Evolutionary conservation across 139 green algal species (phyloP), one percentile per base, ranked within the genome.

Genomic region (Chlorella sp.): DNA sequence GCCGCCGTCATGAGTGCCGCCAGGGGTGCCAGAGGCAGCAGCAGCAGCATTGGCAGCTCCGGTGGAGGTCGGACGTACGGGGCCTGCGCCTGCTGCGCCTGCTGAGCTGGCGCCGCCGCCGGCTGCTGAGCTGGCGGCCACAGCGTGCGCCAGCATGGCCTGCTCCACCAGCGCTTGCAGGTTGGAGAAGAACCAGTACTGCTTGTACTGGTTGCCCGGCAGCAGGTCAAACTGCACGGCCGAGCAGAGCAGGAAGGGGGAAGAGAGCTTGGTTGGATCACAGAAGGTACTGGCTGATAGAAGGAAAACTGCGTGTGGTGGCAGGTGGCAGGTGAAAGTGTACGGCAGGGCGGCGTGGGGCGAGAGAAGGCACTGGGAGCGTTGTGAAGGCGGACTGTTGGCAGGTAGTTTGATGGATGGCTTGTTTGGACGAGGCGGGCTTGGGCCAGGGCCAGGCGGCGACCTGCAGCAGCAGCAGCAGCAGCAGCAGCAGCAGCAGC

Each of bases 151-250:
- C 15, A 97, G 89, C 48, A 96, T 48, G 34, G 92, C 87, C 0
- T 91, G 71, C 71, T 96, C 91, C 64, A 97, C 75, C 48, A 86
- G 48, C 11, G 89, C 88, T 91, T 97, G 95, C 73, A 98, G 86
- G 90, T 98, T 98, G 77, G 92, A 19, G 37, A 96, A 96, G 91
- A 96, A 97, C 95, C 95, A 98, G 92, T 98, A 96, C 79, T 90
- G 91, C 73, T 68, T 90, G 26, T 32, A 93, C 90, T 32, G 94
- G 94, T 82, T 92, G 75, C 69, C 96, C 81, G 66, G 84, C 68
- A 88, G 84, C 84, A 88, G 84, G 39, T 88, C 96, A 93, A 92
- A 97, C 96, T 53, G 92, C 77, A 90, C 30, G 28, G 79, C 77
- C 57, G 21, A 39, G 37, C 3, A 21, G 11, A 14, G 28, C 28